These are phyloP conservation scores for Quercus alba DNA, from an alignment of 306 rosid species.

Conservation along the genomic window DNA sequence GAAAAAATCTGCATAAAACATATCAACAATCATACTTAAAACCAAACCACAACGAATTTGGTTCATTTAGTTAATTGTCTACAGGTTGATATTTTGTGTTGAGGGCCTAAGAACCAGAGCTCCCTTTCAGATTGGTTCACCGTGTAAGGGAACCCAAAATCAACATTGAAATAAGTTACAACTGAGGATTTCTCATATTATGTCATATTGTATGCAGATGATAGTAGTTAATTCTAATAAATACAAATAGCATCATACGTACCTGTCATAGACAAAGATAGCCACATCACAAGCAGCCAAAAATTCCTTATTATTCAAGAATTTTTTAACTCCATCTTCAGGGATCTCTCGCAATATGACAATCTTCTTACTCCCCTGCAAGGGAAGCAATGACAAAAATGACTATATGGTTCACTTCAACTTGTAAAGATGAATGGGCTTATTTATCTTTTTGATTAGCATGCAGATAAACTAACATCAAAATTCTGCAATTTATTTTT, in stretches of 20 bases:
- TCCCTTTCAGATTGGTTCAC: background rate
- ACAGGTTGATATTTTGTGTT: background rate
- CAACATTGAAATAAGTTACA: background rate
- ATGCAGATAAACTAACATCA: background rate
- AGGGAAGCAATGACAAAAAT: conserved; percentile 18
- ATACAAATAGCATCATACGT: conserved; percentile 8
- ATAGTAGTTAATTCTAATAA: background rate
- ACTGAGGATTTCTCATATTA: background rate
- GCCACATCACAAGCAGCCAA: conserved; percentile 91
- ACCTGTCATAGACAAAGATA: conserved; percentile 88
- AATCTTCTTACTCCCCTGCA: conserved; percentile 68
- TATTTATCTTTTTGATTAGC: background rate
- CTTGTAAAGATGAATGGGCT: background rate
- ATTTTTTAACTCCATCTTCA: conserved; percentile 49
- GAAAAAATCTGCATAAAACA: background rate
- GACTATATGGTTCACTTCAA: conserved; percentile 22
- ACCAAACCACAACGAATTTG: background rate
- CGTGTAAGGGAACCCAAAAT: background rate
- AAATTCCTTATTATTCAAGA: conserved; percentile 57
- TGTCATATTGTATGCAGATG: background rate
- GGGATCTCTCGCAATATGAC: conserved; percentile 92
- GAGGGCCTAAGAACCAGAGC: background rate
- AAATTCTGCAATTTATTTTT: conserved; percentile 2
- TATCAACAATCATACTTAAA: background rate
- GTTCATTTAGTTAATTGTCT: background rate